Conservation (phyloP, 306 rosid genomes). For the Cucumis cinereus region DNA sequence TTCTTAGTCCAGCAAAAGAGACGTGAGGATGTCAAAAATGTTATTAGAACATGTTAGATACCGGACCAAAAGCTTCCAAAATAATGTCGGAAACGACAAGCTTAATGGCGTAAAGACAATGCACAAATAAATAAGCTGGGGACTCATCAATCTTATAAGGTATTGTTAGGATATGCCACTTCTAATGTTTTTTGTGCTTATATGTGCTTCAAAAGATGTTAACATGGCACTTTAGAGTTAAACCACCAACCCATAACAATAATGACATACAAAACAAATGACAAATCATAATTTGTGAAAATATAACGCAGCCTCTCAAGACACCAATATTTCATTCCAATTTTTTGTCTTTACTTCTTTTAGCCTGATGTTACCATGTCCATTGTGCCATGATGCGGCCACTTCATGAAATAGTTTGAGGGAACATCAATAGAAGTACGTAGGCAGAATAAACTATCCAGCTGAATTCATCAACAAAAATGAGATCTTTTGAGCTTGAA, state of each 20-base stretch:
- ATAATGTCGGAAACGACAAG: too few species aligned
- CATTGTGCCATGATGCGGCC: neutral
- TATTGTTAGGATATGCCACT: neutral
- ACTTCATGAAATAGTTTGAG: neutral
- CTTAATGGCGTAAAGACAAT: too few species aligned
- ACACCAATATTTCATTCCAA: neutral
- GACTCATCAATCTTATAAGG: too few species aligned
- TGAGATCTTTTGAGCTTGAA: conserved; percentile 49
- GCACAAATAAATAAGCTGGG: too few species aligned
- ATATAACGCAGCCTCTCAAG: neutral
- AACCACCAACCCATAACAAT: too few species aligned
- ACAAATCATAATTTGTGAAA: neutral
- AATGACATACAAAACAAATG: neutral
- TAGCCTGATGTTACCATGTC: neutral
- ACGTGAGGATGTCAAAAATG: too few species aligned
- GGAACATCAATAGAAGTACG: neutral
- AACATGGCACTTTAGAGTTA: neutral
- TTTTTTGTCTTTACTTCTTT: neutral
- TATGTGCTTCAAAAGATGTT: neutral
- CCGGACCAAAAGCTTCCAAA: too few species aligned
- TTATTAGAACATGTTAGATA: too few species aligned
- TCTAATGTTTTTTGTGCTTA: neutral
- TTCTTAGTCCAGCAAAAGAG: too few species aligned
- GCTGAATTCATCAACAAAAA: conserved; percentile 79
- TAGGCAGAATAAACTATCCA: conserved; percentile 26